These are phyloP conservation scores for Sistotremastrum niveocremeum DNA, from an alignment of 768 basidiomycete genomes.

Conservation along the genomic window DNA sequence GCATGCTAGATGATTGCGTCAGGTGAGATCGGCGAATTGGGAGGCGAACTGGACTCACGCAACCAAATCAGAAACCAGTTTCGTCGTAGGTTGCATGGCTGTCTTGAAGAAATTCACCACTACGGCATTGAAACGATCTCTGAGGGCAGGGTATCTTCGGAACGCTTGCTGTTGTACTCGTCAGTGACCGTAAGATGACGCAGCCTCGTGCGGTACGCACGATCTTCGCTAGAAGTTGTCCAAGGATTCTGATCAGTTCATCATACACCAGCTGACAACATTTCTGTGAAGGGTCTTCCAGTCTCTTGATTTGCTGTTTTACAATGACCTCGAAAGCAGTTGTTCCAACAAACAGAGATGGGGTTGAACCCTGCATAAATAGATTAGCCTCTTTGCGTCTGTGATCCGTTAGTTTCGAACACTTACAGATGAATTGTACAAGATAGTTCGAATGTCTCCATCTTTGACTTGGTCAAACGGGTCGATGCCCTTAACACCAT, in stretches of 20 bases:
- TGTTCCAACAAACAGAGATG: conserved; percentile 91
- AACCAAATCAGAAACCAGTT: conserved; percentile 88
- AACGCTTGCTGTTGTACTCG: conserved; percentile 64
- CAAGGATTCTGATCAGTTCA: conserved; percentile 91
- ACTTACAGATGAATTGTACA: conserved; percentile 95
- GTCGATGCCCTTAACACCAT: conserved; percentile 89
- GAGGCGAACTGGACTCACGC: conserved; percentile 37
- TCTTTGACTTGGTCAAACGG: conserved; percentile 99
- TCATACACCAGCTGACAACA: conserved; percentile 96
- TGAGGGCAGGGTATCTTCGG: conserved; percentile 90
- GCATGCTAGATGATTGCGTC: conserved; percentile 49
- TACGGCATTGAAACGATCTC: conserved; percentile 89
- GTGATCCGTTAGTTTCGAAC: not conserved
- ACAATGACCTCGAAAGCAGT: conserved; percentile 97
- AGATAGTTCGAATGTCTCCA: conserved; percentile 87
- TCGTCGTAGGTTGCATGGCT: conserved; percentile 87
- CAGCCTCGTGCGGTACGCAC: conserved; percentile 28
- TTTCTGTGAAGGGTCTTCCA: conserved; percentile 88
- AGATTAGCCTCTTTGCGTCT: not conserved
- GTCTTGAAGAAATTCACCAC: conserved; percentile 97
- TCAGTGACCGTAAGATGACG: not conserved
- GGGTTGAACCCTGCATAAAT: conserved; percentile 72
- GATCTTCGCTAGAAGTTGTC: conserved; percentile 81
- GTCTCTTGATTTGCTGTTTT: conserved; percentile 94
- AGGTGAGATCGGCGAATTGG: not conserved